Base-by-base conservation (phyloP, 2,329 filamentous ascomycete species). In the Pseudogymnoascus verrucosus region DNA sequence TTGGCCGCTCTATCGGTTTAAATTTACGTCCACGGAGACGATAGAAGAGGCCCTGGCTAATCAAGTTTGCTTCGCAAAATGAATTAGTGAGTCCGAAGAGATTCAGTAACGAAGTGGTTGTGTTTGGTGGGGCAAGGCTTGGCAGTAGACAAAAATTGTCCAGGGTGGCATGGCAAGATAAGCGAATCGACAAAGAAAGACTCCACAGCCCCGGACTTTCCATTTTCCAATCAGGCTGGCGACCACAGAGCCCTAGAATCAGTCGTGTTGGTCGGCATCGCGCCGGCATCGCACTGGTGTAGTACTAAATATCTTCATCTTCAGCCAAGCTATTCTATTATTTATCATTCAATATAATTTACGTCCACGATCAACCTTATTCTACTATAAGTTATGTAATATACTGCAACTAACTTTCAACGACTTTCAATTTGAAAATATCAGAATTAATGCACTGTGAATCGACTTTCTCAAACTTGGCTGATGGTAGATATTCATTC, bases 1-100 rank as follows among this genome's bases (percentile, higher is more conserved):
- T 77, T 81, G 76, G 66, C 34, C 21, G 19, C 59, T 61, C 34
- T 61, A 12, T 57, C 51, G 16, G 51, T 14, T 21, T 5, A 21
- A 57, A 57, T 57, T 57, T 57, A 57, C 51, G 51, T 36, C 51
- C 51, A 36, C 51, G 28, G n/a, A 57, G 51, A 57, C 51, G 28
- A 57, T 34, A 57, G n/a, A 21, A 11, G 51, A 57, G 28, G n/a
- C 11, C 51, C 16, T 57, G 26, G 26, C 28, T 57, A 36, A 57
- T 57, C 26, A 34, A 57, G 51, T 57, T 57, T 57, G 51, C 51
- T 34, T 57, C 51, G 16, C 51, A 57, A 34, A 36, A 31, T 34
- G 51, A 57, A 57, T 57, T 34, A 34, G 36, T 21, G 51, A 36
- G n/a, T 57, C 28, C 28, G 28, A 57, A 57, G 51, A 57, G 28